Evolutionary conservation across 768 basidiomycete genomes (phyloP).

Genomic region (Astraeus odoratus): DNA sequence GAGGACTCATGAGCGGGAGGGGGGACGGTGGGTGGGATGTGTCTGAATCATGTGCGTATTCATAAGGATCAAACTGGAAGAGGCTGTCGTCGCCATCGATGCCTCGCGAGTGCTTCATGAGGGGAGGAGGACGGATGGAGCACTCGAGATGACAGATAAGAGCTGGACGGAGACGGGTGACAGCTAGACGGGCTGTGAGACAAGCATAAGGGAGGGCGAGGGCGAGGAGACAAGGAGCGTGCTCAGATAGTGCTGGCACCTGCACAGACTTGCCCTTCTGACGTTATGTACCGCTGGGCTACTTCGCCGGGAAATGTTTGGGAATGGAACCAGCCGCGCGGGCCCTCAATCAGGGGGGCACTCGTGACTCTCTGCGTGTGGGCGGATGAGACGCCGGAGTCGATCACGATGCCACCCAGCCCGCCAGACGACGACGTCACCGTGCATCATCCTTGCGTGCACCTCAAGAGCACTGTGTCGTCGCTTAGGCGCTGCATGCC

Average conservation of each 20-base stretch:
- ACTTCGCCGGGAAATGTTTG: too few species aligned
- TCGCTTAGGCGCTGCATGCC: too few species aligned
- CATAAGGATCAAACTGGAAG: slow-evolving; percentile 46
- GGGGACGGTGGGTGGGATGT: not conserved
- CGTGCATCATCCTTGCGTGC: too few species aligned
- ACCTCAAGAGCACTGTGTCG: too few species aligned
- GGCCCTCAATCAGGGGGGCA: too few species aligned
- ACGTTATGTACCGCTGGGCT: too few species aligned
- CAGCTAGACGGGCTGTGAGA: not conserved
- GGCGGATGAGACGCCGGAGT: too few species aligned
- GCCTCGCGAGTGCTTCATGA: slow-evolving; percentile 34
- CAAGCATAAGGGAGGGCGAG: not conserved
- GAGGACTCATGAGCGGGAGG: slow-evolving; percentile 5
- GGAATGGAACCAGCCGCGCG: too few species aligned
- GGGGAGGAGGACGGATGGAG: slow-evolving; percentile 16
- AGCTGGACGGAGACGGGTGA: slow-evolving; percentile 3
- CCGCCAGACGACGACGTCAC: too few species aligned
- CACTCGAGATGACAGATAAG: slow-evolving; percentile 9
- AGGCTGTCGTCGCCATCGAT: slow-evolving; percentile 51
- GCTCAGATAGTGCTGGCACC: not conserved
- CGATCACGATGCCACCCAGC: too few species aligned
- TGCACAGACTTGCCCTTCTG: not conserved
- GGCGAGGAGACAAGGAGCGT: too few species aligned
- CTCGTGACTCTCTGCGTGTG: too few species aligned
- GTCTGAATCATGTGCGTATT: slow-evolving; percentile 13